Base-by-base conservation (phyloP, 2,329 filamentous ascomycete species). In the Apiospora saccharicola region DNA sequence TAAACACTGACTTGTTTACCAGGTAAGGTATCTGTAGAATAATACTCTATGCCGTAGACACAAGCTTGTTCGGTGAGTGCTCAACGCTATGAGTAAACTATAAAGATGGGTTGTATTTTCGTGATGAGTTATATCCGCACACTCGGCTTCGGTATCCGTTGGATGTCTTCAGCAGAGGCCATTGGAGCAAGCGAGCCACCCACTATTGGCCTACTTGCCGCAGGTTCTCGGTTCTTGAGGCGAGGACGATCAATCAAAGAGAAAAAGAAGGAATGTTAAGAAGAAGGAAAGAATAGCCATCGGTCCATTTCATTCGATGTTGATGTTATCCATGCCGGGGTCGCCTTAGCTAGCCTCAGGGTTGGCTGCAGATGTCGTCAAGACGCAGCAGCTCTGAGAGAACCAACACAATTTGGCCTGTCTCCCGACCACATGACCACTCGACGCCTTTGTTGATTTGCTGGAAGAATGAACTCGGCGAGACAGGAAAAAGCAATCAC, bases 401-500 rank as follows among this genome's bases (percentile, higher is more conserved):
- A 37, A 61, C 53, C 53, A 61, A 61, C 53, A 61, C 26, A n/a
- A 22, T 19, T 37, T 61, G 53, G 30, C 30, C 26, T 22, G 30
- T 37, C 53, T 34, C 30, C 53, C 30, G 53, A 22, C 24, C 53
- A 34, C 53, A 61, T 61, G 51, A 57, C 26, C 13, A 19, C 6
- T 19, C 26, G 51, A 57, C 34, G 26, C 26, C 51, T 22, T 34
- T 57, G 51, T 22, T 57, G 51, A 57, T 57, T 57, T 34, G 51
- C 16, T 34, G 19, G 30, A 41, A 34, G 22, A 61, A 22, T 37
- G 53, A 61, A 22, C n/a, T n/a, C 57, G 22, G 57, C 53, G 30
- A 64, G 19, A 64, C 34, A 41, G 34, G 34, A 68, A 47, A 68
- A 47, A 68, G 67, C 26, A 68, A 68, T 34, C 41, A 47, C 22